These are phyloP conservation scores for Melampsora larici-populina DNA, from an alignment of 1,284 basidiomycete genomes.

Conservation along the genomic window DNA sequence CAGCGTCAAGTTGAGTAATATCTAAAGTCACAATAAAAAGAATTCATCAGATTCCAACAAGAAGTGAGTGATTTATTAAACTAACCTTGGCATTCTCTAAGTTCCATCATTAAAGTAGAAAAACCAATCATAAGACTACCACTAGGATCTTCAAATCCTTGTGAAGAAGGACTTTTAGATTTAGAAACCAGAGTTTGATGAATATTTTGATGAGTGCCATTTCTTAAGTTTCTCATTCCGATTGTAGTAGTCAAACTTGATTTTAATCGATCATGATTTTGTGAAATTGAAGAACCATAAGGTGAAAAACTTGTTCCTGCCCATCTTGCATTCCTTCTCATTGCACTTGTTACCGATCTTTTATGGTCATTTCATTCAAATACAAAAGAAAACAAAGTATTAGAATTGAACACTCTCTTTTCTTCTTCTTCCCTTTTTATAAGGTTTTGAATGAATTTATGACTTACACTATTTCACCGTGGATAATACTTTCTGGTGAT, in stretches of 20 bases:
- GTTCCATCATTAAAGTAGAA: slow-evolving; percentile 72
- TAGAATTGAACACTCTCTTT: too few relatives aligned
- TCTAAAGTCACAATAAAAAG: slow-evolving; percentile 60
- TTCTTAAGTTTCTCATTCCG: slow-evolving; percentile 26
- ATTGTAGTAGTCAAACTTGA: neutral
- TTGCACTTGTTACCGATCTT: slow-evolving; percentile 40
- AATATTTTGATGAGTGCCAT: too few relatives aligned
- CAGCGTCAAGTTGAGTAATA: slow-evolving; percentile 47
- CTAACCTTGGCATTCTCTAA: slow-evolving; percentile 72
- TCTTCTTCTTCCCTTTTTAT: neutral
- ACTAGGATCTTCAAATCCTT: slow-evolving; percentile 9
- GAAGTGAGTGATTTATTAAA: slow-evolving; percentile 44
- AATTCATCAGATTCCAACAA: slow-evolving; percentile 57
- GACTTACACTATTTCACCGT: slow-evolving; percentile 41
- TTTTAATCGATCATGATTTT: neutral
- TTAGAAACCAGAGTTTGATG: too few relatives aligned
- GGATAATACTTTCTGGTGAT: slow-evolving; percentile 37
- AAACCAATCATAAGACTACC: slow-evolving; percentile 75
- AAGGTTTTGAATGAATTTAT: neutral
- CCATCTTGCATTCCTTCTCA: slow-evolving; percentile 39
- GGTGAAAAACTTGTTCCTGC: slow-evolving; percentile 13
- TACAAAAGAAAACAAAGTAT: neutral
- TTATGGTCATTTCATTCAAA: too few relatives aligned
- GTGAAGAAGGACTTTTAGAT: neutral
- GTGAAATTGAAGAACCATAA: slow-evolving; percentile 1